Evolutionary conservation across 2,329 filamentous ascomycete genomes (phyloP), one percentile per base, ranked within the genome.

Genomic region (Aureobasidium mangrovei): DNA sequence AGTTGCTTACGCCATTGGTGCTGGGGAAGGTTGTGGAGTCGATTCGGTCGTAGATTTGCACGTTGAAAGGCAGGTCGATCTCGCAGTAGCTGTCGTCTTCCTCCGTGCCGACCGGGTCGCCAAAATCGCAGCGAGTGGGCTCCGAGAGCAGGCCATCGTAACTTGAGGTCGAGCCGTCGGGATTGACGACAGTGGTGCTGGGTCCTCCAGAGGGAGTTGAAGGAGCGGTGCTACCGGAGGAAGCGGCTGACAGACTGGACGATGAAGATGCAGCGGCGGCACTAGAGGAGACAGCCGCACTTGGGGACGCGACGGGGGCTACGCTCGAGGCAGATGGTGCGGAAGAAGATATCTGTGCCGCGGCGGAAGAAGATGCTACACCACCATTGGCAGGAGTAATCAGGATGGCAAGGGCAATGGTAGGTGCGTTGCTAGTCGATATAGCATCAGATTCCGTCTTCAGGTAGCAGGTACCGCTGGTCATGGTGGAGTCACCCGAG

Each of bases 11-110:
- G 40, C 67, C 66, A 57, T 69, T 68, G 29, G 61, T 63, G 53
- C 58, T 56, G 39, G 65, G 59, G 58, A 62, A 65, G 45, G 60
- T 58, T 3, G 48, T 52, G n/a, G 55, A 55, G 33, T 55, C 58
- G 7, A 56, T 53, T 33, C 54, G 40, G 27, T 51, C 28, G 58
- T 65, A 67, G 41, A 67, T 58, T 6, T 49, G 49, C 51, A 67
- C 61, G 7, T 58, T 31, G 57, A 65, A 64, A n/a, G 64, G 61
- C 12, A 67, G 60, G 51, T 60, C 56, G 43, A 69, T 60, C 42
- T 61, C 53, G 57, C 64, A 65, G 61, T 64, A 69, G 53, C 56
- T 59, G 57, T 69, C 67, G 57, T 69, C 67, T 57, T 67, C 59
- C 31, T 61, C 59, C 26, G 55, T 60, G 52, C 57, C 52, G 7